Evolutionary conservation across 306 rosid species (phyloP), one percentile per base, ranked within the genome.

Genomic region (Amphicarpaea edgeworthii): DNA sequence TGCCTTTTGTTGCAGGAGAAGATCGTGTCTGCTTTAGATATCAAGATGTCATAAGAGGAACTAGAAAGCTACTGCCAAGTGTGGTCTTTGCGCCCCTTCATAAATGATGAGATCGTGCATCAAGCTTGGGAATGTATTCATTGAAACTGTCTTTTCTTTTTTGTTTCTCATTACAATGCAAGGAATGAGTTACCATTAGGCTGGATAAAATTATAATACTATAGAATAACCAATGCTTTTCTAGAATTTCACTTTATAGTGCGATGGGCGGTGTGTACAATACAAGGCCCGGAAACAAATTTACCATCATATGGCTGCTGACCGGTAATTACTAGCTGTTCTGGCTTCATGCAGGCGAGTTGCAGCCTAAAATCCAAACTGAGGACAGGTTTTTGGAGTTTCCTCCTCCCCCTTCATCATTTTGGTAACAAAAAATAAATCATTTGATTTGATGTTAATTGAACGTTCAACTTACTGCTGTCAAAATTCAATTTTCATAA

Each of bases 61-160:
- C 65, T 94, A n/a, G 91, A 81, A 76, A 83, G 86, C 79, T 94
- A 87, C 87, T 72, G 89, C 84, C 79, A 83, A 12, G 87, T 94
- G 97, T 91, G 97, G 98, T 87, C 93, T 17, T 76, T 92, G 81
- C 93, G 55, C 6, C 85, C 85, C 79, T 82, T 77, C 79, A 82
- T 77, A 54, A 66, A 82, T 37, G 85, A 88, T 21, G 89, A 86
- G 34, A 75, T 85, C 50, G 76, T 86, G 87, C 73, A 40, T 61
- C 83, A 53, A 64, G 96, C 96, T 41, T 88, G 96, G 98, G 74
- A 75, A 81, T 90, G 80, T 46, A 65, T 90, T 81, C 76, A 62
- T 19, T 91, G 85, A 85, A 85, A 38, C 3, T 16, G 15, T 45
- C 14, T 28, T n/a, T 24, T 24, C 3, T 24, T 24, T 6, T 53